Evolutionary conservation across 2,329 filamentous ascomycete species (phyloP).

Genomic region (Reticulascus tulasneorum): DNA sequence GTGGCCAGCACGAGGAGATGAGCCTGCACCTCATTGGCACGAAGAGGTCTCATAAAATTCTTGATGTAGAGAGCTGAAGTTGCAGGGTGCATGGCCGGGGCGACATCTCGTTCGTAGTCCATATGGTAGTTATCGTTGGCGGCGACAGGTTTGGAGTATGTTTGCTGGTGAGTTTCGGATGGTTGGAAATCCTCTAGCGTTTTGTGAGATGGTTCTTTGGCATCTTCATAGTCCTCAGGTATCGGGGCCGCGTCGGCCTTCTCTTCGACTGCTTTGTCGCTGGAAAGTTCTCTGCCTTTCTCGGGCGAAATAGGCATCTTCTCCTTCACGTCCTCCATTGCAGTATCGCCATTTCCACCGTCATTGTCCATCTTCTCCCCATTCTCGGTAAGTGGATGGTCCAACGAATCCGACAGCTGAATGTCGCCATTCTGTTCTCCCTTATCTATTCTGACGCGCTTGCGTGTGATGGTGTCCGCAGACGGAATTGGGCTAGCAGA

Average conservation of each 20-base stretch:
- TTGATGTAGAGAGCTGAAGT: conserved; percentile 82
- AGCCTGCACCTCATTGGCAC: conserved; percentile 59
- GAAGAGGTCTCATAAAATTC: conserved; percentile 84
- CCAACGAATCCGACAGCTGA: too few species aligned
- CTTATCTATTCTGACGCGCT: conserved; percentile 40
- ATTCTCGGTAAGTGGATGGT: too few species aligned
- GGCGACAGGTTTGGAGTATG: neutral
- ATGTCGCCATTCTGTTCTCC: conserved; percentile 1
- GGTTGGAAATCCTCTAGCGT: neutral
- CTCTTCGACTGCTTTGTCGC: too few species aligned
- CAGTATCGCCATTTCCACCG: too few species aligned
- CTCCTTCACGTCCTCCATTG: too few species aligned
- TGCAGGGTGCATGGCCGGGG: conserved; percentile 64
- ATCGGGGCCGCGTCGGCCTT: neutral
- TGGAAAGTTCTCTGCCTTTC: too few species aligned
- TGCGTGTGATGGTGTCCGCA: conserved; percentile 48
- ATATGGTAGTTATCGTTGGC: conserved; percentile 20
- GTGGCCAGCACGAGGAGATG: conserved; percentile 69
- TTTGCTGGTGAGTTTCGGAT: neutral
- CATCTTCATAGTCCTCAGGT: neutral
- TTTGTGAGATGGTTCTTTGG: conserved; percentile 1
- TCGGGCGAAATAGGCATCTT: too few species aligned
- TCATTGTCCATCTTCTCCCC: too few species aligned
- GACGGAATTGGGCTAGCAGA: conserved; percentile 59
- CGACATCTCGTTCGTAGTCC: conserved; percentile 32